Base-by-base conservation (phyloP, 352 stramenopile species). In the Globisporangium spinosum region DNA sequence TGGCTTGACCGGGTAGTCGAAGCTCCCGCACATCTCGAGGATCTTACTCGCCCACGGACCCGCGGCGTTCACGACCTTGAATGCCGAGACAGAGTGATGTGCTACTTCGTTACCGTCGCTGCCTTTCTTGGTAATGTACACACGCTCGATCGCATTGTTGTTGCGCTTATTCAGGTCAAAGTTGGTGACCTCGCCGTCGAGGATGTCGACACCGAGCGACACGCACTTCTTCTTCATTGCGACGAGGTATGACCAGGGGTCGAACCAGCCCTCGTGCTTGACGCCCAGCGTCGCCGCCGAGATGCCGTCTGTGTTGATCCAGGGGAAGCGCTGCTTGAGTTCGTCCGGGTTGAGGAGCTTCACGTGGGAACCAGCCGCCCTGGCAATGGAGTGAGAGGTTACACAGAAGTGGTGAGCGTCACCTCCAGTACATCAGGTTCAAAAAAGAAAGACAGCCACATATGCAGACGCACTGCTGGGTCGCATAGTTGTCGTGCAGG, bases 211-310 rank as follows among this genome's bases (percentile, higher is more conserved):
- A 27, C 85, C 87, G 15, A 95, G 69, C n/a, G 77, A 67, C 3
- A 86, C 62, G 66, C 79, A 86, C 72, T 91, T 93, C 40, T 74
- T 77, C 71, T 92, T 93, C 68, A 95, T 84, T 13, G 85, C 85
- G 10, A 70, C 78, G 58, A 95, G 72, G 68, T 82, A 93, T 3
- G 84, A 83, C 87, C 87, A 95, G 4, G 87, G 87, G 47, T 95
- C 87, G 69, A 95, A 95, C 87, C 87, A 95, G 22, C 87, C 87
- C 53, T 94, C 82, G 57, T 93, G 66, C 49, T 89, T 82, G 23
- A 90, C 67, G 9, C 87, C 87, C 17, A 95, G 68, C 15, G 86
- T 80, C 7, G 77, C 87, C 35, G 78, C 75, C 15, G 79, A 72
- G 3, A 95, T 73, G 3, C 79, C 87, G 3, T 86, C 76, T 27